Conservation (phyloP, 1,139 yeast genomes). For the Kurtzmaniella quercitrusa region DNA sequence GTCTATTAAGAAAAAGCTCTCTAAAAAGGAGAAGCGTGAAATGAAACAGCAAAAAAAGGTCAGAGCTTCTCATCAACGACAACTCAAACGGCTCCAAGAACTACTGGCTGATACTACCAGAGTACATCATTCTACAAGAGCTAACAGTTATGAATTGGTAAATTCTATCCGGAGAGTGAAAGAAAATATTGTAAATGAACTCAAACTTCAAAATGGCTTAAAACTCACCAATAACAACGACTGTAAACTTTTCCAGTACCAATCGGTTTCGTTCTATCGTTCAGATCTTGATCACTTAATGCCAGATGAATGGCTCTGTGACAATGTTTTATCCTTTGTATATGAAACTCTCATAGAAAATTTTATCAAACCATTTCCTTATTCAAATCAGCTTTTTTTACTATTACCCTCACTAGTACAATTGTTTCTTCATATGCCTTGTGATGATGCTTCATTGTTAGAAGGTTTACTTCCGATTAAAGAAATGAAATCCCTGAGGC, state of each 20-base stretch:
- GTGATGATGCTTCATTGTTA: conserved; percentile 15
- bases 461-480: conserved; percentile 25
- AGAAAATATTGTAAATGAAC: background rate
- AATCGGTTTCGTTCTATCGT: conserved; percentile 36
- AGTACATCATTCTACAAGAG: background rate
- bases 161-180: background rate
- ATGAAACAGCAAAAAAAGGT: conserved; percentile 27
- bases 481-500: conserved; percentile 29
- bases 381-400: conserved; percentile 23
- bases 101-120: conserved; percentile 3
- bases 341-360: conserved; percentile 47
- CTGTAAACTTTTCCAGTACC: conserved; percentile 32
- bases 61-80: conserved; percentile 19
- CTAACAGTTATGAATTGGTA: background rate
- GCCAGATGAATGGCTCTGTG: conserved; percentile 71
- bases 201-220: background rate
- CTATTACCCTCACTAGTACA: conserved; percentile 39
- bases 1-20: conserved; percentile 16
- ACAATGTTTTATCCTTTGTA: conserved; percentile 60
- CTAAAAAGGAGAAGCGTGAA: conserved; percentile 27
- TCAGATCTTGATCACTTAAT: conserved; percentile 34
- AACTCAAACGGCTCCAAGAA: conserved; percentile 16
- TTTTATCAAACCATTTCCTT: conserved; percentile 12
- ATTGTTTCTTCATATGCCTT: conserved; percentile 34
- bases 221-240: conserved; percentile 11